Conservation (phyloP, 371 early-diverging fungal species). For the Funneliformis caledonium region DNA sequence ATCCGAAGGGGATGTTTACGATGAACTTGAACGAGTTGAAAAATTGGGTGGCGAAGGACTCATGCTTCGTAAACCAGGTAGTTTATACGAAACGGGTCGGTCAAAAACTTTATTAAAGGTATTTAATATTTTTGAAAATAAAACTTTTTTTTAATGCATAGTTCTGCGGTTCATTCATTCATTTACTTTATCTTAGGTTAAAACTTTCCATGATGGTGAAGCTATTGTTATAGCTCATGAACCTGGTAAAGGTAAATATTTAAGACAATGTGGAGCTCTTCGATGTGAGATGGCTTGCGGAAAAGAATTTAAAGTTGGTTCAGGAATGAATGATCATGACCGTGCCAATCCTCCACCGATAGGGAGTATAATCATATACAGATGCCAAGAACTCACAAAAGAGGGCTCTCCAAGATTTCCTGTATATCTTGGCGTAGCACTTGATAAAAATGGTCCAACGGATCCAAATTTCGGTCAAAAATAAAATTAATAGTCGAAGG, state of each 20-base stretch:
- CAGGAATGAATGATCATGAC: slow-evolving; percentile 14
- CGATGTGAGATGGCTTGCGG: slow-evolving; percentile 14
- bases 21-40: slow-evolving; percentile 13
- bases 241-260: slow-evolving; percentile 25
- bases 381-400: slow-evolving; percentile 11
- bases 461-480: slow-evolving; percentile 11
- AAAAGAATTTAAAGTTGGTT: slow-evolving; percentile 21
- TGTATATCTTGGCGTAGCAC: background rate
- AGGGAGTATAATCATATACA: background rate
- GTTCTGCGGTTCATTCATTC: background rate
- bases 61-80: slow-evolving; percentile 18
- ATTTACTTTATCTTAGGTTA: background rate
- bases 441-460: background rate
- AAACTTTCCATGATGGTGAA: slow-evolving; percentile 24
- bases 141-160: background rate
- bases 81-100: slow-evolving; percentile 11
- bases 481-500: background rate
- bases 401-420: slow-evolving; percentile 11
- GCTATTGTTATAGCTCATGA: slow-evolving; percentile 3
- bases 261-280: background rate
- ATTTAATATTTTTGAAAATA: background rate
- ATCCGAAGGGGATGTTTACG: background rate
- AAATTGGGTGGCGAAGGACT: slow-evolving; percentile 1
- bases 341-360: background rate
- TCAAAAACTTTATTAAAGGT: slow-evolving; percentile 20